Conservation (phyloP, 441 rosid genomes). For the Pelargonium exstipulatum region DNA sequence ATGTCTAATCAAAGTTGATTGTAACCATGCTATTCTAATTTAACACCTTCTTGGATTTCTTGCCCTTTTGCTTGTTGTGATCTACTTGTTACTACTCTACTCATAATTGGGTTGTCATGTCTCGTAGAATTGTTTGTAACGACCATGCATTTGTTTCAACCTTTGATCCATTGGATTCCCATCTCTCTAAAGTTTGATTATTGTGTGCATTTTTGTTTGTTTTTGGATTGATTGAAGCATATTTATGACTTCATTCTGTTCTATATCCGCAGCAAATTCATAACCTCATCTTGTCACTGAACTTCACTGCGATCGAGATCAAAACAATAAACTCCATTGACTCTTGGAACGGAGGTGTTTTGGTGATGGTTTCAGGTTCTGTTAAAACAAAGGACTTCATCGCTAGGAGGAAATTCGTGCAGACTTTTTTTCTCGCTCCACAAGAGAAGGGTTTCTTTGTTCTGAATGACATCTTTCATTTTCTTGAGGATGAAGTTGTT, state of each 20-base stretch:
- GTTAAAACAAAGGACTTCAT: conserved; percentile 46
- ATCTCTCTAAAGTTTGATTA: too few species aligned
- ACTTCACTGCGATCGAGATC: conserved; percentile 59
- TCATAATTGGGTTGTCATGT: too few species aligned
- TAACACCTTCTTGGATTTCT: too few species aligned
- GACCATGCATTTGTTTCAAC: too few species aligned
- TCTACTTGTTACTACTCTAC: too few species aligned
- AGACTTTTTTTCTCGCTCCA: conserved; percentile 69
- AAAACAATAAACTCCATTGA: conserved; percentile 60
- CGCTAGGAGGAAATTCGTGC: conserved; percentile 50
- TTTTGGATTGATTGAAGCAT: background rate
- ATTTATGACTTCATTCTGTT: background rate
- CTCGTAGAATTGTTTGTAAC: too few species aligned
- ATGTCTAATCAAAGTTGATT: background rate
- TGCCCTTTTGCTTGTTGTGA: too few species aligned
- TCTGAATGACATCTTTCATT: conserved; percentile 61
- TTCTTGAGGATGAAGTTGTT: conserved; percentile 37
- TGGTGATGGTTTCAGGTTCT: conserved; percentile 59
- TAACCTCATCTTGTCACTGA: conserved; percentile 45
- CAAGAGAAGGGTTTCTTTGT: conserved; percentile 66
- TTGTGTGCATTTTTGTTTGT: background rate
- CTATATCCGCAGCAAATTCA: conserved; percentile 50
- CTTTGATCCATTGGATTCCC: too few species aligned
- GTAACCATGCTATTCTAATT: too few species aligned
- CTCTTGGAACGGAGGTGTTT: conserved; percentile 62